Percentiles rank a stretch among this genome's conserved stretches.
Conservation (phyloP, 495 filamentous ascomycete species). For the Bathelium albidoporum region DNA sequence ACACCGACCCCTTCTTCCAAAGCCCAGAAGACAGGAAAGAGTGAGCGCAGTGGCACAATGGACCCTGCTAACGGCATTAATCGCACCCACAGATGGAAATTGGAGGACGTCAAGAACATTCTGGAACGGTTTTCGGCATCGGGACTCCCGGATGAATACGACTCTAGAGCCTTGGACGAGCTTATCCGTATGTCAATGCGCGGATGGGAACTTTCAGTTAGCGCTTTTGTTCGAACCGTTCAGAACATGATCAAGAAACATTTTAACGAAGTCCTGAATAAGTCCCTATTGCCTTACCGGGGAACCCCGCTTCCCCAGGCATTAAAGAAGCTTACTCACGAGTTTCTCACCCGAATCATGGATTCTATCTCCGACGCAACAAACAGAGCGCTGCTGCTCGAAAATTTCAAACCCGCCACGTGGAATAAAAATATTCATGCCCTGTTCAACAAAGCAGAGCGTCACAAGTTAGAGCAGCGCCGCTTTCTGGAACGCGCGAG, state of each 20-base stretch:
- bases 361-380: constrained; percentile 10
- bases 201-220: constrained; percentile 10
- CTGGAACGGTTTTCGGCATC: constrained; percentile 25
- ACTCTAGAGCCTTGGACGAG: constrained; percentile 27
- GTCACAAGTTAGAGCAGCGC: neutral
- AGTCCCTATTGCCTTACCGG: constrained; percentile 8
- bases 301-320: constrained; percentile 16
- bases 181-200: constrained; percentile 13
- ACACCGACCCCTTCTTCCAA: neutral
- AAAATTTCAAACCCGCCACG: constrained; percentile 14
- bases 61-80: constrained; percentile 1
- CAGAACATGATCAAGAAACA: constrained; percentile 4
- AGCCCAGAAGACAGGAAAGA: neutral
- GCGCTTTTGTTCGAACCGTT: constrained; percentile 9
- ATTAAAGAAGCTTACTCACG: constrained; percentile 5
- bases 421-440: neutral
- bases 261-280: constrained; percentile 1
- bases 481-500: constrained; percentile 2
- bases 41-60: neutral
- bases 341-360: constrained; percentile 5
- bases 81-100: constrained; percentile 15
- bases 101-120: constrained; percentile 25
- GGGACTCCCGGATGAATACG: constrained; percentile 27
- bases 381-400: constrained; percentile 5
- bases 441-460: neutral